Percentiles rank a stretch among this genome's conserved stretches.
Evolutionary conservation across 2,329 filamentous ascomycete species (phyloP).

Genomic region (Alternaria ventricosa): DNA sequence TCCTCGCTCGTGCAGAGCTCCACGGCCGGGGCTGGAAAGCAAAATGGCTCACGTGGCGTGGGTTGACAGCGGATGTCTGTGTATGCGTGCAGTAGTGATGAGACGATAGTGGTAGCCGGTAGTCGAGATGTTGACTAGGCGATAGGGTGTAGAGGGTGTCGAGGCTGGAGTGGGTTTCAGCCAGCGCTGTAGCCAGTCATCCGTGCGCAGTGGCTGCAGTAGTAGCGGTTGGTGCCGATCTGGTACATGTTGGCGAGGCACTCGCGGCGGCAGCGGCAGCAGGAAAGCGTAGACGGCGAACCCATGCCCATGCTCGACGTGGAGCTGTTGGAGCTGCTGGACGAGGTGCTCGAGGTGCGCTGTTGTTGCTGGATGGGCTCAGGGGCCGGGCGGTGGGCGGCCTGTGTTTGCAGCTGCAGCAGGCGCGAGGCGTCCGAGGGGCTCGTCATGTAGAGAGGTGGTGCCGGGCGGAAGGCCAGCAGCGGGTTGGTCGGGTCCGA

Average conservation of each 20-base stretch:
- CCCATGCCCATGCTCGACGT: conserved; percentile 19
- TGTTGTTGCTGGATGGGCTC: conserved; percentile 37
- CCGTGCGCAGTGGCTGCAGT: conserved; percentile 50
- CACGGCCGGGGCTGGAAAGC: not conserved
- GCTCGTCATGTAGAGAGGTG: conserved; percentile 27
- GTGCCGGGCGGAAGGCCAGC: conserved; percentile 37
- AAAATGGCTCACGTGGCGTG: not conserved
- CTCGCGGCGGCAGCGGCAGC: conserved; percentile 46
- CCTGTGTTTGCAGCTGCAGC: conserved; percentile 49
- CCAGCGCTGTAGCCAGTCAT: conserved; percentile 49
- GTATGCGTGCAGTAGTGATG: not conserved
- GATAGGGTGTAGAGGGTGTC: not conserved
- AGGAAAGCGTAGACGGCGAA: conserved; percentile 32
- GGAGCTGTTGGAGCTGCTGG: conserved; percentile 16
- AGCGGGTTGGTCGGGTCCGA: conserved; percentile 46
- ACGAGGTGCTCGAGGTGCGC: conserved; percentile 14
- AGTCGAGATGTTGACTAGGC: not conserved
- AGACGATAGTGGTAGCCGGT: not conserved
- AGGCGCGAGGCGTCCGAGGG: conserved; percentile 42
- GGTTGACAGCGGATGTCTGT: conserved; percentile 3
- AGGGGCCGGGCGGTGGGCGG: conserved; percentile 42
- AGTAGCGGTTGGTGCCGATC: conserved; percentile 50
- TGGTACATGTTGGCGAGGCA: conserved; percentile 43
- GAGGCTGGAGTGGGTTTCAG: conserved; percentile 24
- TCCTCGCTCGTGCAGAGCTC: not conserved